phyloP scores from a whole-genome alignment of 495 filamentous ascomycete genomes.

The Annulohypoxylon maeteangense region DNA sequence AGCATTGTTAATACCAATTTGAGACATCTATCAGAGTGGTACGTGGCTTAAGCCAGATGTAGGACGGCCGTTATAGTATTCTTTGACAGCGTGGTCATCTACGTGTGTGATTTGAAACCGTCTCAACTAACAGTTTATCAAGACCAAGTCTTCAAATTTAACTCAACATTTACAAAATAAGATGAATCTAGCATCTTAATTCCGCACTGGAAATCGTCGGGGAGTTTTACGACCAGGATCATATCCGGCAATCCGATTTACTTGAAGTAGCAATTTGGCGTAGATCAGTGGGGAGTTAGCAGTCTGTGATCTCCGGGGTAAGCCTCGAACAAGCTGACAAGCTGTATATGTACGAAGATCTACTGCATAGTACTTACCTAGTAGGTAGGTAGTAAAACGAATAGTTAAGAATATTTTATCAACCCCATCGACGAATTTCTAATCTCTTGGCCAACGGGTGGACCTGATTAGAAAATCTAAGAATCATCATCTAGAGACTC shows the following conservation, averaged over 20 bases:
- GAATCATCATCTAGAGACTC: not conserved
- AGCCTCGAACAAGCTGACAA: not conserved
- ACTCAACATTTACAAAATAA: constrained; percentile 4
- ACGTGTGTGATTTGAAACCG: not conserved
- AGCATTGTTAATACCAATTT: constrained; percentile 10
- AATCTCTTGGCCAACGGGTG: constrained; percentile 5
- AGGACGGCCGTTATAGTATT: not conserved
- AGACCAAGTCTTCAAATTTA: constrained; percentile 1
- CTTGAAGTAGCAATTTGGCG: constrained; percentile 24
- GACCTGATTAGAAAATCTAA: not conserved
- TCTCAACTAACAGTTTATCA: not conserved
- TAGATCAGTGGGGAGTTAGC: constrained; percentile 35
- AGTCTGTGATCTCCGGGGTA: constrained; percentile 32
- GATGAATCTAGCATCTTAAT: not conserved
- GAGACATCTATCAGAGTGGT: constrained; percentile 26
- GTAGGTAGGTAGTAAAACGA: no score
- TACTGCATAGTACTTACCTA: no score
- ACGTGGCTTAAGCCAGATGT: constrained; percentile 22
- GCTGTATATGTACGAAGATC: not conserved
- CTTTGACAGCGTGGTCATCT: not conserved
- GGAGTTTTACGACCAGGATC: constrained; percentile 16
- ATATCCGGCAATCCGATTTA: constrained; percentile 19
- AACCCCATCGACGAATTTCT: not conserved
- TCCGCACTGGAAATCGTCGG: not conserved
- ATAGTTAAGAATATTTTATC: not conserved